Percentiles rank a stretch among this genome's conserved stretches.
Evolutionary conservation across 306 rosid genomes (phyloP).

Genomic region (Vigna hirtella): DNA sequence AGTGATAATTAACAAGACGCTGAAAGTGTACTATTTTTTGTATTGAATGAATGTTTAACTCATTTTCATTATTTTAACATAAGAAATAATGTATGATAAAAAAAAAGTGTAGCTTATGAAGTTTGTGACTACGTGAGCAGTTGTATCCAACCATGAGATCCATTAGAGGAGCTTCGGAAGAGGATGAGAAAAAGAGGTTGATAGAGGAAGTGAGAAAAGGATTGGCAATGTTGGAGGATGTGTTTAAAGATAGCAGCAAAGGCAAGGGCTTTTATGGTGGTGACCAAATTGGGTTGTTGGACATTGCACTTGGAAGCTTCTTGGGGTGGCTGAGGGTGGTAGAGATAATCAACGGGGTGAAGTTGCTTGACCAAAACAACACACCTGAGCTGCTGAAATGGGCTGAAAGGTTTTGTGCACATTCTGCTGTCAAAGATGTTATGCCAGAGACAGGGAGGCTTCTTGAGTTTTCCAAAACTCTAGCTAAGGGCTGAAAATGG

Average conservation of each 20-base stretch:
- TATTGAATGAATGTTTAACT: too few relatives aligned
- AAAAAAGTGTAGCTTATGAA: background rate
- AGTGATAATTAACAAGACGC: too few relatives aligned
- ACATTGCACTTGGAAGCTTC: slow-evolving; percentile 63
- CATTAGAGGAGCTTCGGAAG: slow-evolving; percentile 41
- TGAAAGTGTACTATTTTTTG: too few relatives aligned
- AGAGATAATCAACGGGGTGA: slow-evolving; percentile 50
- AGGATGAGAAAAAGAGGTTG: slow-evolving; percentile 52
- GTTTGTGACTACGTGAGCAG: slow-evolving; percentile 45
- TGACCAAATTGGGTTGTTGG: slow-evolving; percentile 60
- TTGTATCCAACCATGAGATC: slow-evolving; percentile 55
- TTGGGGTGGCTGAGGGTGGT: slow-evolving; percentile 62
- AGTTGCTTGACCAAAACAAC: slow-evolving; percentile 52
- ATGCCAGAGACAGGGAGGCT: slow-evolving; percentile 63
- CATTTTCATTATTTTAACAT: too few relatives aligned
- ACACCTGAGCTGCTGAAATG: slow-evolving; percentile 58
- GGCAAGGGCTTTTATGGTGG: slow-evolving; percentile 67
- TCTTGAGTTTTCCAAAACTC: slow-evolving; percentile 48
- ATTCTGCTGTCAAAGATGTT: slow-evolving; percentile 55
- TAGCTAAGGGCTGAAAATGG: slow-evolving; percentile 31
- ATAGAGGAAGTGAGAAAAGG: slow-evolving; percentile 49
- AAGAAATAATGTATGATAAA: too few relatives aligned
- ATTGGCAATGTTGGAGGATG: slow-evolving; percentile 54
- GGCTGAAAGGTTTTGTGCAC: slow-evolving; percentile 51
- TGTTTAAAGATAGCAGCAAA: slow-evolving; percentile 50